Conservation (phyloP, 2,329 filamentous ascomycete genomes). For the Xylariaceae sp. region DNA sequence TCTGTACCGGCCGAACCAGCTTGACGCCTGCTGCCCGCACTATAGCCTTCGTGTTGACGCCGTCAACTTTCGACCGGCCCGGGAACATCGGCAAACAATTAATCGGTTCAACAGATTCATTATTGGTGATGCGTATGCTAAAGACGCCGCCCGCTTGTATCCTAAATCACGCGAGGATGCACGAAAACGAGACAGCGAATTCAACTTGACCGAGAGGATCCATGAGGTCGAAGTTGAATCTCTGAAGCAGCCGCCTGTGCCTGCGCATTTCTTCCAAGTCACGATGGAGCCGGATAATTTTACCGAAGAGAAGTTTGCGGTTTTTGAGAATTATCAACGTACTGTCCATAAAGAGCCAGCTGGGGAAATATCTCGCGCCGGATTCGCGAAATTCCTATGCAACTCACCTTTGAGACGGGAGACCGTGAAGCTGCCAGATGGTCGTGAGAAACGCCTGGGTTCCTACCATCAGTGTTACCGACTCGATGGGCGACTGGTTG, state of each 20-base stretch:
- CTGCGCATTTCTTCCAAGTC: slow-evolving; percentile 62
- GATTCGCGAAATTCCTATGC: slow-evolving; percentile 71
- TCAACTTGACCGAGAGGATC: slow-evolving; percentile 60
- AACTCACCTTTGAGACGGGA: slow-evolving; percentile 56
- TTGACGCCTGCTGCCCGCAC: slow-evolving; percentile 82
- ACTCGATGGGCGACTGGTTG: slow-evolving; percentile 68
- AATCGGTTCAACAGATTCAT: slow-evolving; percentile 72
- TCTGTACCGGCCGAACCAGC: slow-evolving; percentile 73
- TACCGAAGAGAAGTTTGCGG: slow-evolving; percentile 66
- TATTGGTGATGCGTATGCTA: slow-evolving; percentile 61
- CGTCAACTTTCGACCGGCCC: slow-evolving; percentile 56
- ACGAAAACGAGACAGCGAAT: slow-evolving; percentile 59
- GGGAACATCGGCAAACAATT: slow-evolving; percentile 67
- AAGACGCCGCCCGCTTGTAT: slow-evolving; percentile 56
- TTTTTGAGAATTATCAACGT: slow-evolving; percentile 72
- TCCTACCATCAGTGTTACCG: slow-evolving; percentile 80
- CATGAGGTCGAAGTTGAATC: slow-evolving; percentile 60
- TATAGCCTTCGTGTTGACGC: slow-evolving; percentile 75
- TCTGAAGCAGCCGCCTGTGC: slow-evolving; percentile 53
- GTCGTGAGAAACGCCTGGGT: slow-evolving; percentile 53
- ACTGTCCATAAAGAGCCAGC: slow-evolving; percentile 64
- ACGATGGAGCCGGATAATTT: slow-evolving; percentile 65
- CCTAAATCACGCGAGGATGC: slow-evolving; percentile 63
- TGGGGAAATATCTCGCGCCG: slow-evolving; percentile 50
- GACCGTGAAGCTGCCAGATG: slow-evolving; percentile 40